Evolutionary conservation across 192 early-diverging fungal genomes (phyloP), one percentile per base, ranked within the genome.

Genomic region (Linnemannia elongata): DNA sequence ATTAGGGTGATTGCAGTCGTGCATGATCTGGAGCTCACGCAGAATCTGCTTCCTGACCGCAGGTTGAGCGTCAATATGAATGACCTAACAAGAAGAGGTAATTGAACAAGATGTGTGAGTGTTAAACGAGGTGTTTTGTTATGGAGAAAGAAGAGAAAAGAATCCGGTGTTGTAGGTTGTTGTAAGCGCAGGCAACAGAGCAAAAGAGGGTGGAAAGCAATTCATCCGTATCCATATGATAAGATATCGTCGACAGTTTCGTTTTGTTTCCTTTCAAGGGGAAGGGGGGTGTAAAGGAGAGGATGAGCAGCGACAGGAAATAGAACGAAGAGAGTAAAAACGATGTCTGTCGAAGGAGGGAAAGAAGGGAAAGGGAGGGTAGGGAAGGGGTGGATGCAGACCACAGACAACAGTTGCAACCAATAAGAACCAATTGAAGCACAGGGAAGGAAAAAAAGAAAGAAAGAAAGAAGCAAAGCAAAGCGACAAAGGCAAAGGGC

Each of bases 21-120:
- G 96, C 88, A 99, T 92, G 86, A 99, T 97, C 85, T 97, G 95
- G 71, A 99, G 93, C 88, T 99, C 99, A 57, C 97, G 95, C 81
- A 97, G 90, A 74, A 99, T 97, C 89, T 97, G 96, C 89, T 96
- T 96, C 82, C 90, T 95, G 83, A 93, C 93, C 79, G 83, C 93
- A 74, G 90, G 91, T 81, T 95, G 94, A 17, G 93, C 94, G n/a
- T 90, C 89, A 35, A 90, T 90, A 52, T 90, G 89, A 49, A 90
- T 90, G 57, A 90, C 87, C 89, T 90, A 66, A n/a, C 4, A 69
- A 49, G 17, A 41, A 63, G 7, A 17, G 49, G 41, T 6, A 36
- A 47, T n/a, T 15, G 33, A 22, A 12, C n/a, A 5, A 73, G 41
- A 9, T 41, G 39, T 38, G 42, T 49, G n/a, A n/a, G 17, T 20